Base-by-base conservation (phyloP, 441 rosid genomes). In the Euphorbia schlechtendalii region DNA sequence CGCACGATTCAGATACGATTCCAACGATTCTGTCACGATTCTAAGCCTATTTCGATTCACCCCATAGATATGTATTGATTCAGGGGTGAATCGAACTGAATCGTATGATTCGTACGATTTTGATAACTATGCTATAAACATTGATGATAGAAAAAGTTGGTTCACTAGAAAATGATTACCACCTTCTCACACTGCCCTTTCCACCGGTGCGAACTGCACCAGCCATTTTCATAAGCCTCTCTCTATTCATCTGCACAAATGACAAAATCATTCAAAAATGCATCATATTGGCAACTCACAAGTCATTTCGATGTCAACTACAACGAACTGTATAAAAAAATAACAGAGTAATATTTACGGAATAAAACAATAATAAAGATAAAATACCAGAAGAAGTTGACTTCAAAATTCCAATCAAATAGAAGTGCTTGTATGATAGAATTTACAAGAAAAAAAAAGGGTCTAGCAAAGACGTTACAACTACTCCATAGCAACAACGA, bases 151-250 rank as follows among this genome's bases (percentile, higher is more conserved):
- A 3, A 3, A 32, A 7, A 32, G 7, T 32, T 2, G 36, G 36
- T 32, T 32, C 7, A 3, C 3, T 32, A 32, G 36, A 32, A 32
- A 2, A 7, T 32, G 11, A 28, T 36, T n/a, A 43, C 13, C 49
- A 69, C 95, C 96, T 86, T 78, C 96, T 84, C 70, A 90, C 58
- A 59, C 90, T 86, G 65, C 97, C 95, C 86, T 90, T 90, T 38
- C 95, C 97, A 24, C 96, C 96, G 0, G 94, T 89, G 77, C 94
- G 96, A 72, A 87, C 96, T 6, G 96, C 83, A 75, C 80, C 81
- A 0, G 93, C 96, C 91, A 89, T 89, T 83, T 81, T 89, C 84
- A 76, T 82, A 71, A 89, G 90, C 85, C 79, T 90, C 38, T 90
- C 96, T 59, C 82, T 64, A 55, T 90, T 80, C 95, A 89, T 89